phyloP scores from a whole-genome alignment of 2,329 filamentous ascomycete genomes.

The Cladosporium cucumerinum region DNA sequence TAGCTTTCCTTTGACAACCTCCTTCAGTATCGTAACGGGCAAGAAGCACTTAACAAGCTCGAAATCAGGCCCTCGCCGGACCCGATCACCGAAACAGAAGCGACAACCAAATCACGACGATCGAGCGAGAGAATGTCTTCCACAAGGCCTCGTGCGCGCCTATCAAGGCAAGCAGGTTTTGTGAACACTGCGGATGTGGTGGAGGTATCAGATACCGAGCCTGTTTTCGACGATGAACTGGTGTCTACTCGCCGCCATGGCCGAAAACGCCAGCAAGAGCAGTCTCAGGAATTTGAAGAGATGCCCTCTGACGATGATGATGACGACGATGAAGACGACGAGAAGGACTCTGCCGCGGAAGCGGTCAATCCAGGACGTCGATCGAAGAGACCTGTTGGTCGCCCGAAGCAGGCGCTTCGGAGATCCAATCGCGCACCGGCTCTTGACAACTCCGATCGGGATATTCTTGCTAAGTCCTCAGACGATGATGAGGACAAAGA shows the following conservation, averaged over 20 bases:
- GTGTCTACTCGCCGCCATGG: slow-evolving; percentile 17
- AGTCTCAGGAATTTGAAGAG: slow-evolving; percentile 24
- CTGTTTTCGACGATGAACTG: slow-evolving; percentile 21
- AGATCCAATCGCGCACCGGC: background rate
- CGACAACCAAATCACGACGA: background rate
- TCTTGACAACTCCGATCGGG: slow-evolving; percentile 15
- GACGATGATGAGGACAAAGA: slow-evolving; percentile 24
- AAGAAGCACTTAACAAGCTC: slow-evolving; percentile 40
- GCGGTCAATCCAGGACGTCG: background rate
- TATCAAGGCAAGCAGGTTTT: slow-evolving; percentile 20
- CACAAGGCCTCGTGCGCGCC: slow-evolving; percentile 21
- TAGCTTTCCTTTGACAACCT: slow-evolving; percentile 49
- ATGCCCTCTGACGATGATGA: slow-evolving; percentile 25
- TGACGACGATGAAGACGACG: slow-evolving; percentile 7
- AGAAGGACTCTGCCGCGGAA: background rate
- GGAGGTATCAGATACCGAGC: slow-evolving; percentile 25
- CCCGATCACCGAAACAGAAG: slow-evolving; percentile 29
- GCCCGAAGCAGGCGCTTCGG: background rate
- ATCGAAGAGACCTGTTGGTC: background rate
- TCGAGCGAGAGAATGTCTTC: slow-evolving; percentile 25
- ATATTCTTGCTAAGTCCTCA: slow-evolving; percentile 15
- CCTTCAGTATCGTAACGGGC: slow-evolving; percentile 45
- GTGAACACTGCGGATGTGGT: slow-evolving; percentile 31
- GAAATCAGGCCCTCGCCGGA: background rate
- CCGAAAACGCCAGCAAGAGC: slow-evolving; percentile 25